Base-by-base conservation (phyloP, 805 yeast species). In the Metschnikowia dekortorum region DNA sequence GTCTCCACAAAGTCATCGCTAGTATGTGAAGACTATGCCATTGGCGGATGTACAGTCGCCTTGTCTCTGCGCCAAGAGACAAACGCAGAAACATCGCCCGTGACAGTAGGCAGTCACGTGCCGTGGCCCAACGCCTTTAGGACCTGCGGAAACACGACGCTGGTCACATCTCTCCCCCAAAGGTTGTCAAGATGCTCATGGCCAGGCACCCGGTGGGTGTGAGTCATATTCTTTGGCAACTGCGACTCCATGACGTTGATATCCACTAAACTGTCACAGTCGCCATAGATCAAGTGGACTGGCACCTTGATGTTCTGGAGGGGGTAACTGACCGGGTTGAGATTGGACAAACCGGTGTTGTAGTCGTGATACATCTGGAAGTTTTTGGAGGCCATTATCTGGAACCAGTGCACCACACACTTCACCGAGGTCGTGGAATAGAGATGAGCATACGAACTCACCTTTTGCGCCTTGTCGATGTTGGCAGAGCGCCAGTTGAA, bases 351-450 rank as follows among this genome's bases (percentile, higher is more conserved):
- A 13, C 50, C 40, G 8, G 57, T 47, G 28, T 50, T 44, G 29
- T 44, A 44, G 42, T 89, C 96, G 61, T 87, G 94, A 67, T 83
- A 92, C 96, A 94, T 86, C 66, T 91, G 96, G 66, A 92, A 91
- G 46, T 55, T 54, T 32, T 52, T 51, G 37, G 53, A 30, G 47
- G 85, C 76, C 53, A 92, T 87, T 47, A 92, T 91, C 50, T 63
- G 68, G 51, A 63, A 63, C 68, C 68, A 64, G 50, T 63, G 68
- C 47, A 56, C 97, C 41, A 89, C 90, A 8, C 87, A 81, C 66
- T 91, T 92, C 28, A 91, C 98, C 2, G 91, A 83, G 0, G 98
- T 89, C 22, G 96, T 86, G 1, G 96, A 87, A 69, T 91, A 92
- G 48, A 92, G 73, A 65, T 94, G 97, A 14, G 89, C 82, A 66